These are phyloP conservation scores for Euphorbia pulcherrima DNA, from an alignment of 345 rosid species.

Conservation along the genomic window DNA sequence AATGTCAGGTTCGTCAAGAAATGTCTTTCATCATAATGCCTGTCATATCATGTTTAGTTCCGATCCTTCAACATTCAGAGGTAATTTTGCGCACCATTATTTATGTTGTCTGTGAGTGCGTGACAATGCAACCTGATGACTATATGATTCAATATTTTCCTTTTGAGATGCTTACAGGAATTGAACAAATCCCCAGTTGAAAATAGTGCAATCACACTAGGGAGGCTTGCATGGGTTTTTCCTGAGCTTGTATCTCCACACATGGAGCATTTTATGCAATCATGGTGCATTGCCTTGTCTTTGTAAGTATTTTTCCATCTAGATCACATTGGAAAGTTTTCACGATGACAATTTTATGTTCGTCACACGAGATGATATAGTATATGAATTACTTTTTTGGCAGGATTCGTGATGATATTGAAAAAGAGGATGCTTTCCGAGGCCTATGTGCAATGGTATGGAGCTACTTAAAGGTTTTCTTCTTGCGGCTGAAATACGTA, in stretches of 20 bases:
- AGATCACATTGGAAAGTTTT: neutral
- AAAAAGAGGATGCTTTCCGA: slow-evolving; percentile 95
- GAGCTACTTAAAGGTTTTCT: neutral
- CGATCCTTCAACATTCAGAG: slow-evolving; percentile 78
- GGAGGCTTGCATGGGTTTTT: slow-evolving; percentile 97
- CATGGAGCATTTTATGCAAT: slow-evolving; percentile 96
- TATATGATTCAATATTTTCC: neutral
- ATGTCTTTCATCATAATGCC: slow-evolving; percentile 76
- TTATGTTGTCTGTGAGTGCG: neutral
- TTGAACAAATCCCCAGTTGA: slow-evolving; percentile 81
- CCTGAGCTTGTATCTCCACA: slow-evolving; percentile 96
- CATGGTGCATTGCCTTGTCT: slow-evolving; percentile 91
- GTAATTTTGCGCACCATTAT: slow-evolving; percentile 29
- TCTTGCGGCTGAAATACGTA: neutral
- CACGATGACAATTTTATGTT: slow-evolving; percentile 3
- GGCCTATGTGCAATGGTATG: slow-evolving; percentile 96
- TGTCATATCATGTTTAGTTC: slow-evolving; percentile 61
- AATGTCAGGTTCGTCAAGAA: slow-evolving; percentile 78
- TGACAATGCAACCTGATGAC: neutral
- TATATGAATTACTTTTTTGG: slow-evolving; percentile 15
- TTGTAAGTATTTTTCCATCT: slow-evolving; percentile 46
- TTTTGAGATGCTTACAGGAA: slow-evolving; percentile 46
- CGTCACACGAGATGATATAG: neutral
- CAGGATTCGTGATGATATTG: slow-evolving; percentile 96
- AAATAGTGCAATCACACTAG: slow-evolving; percentile 96